phyloP scores from a whole-genome alignment of 2,329 filamentous ascomycete genomes.

The Gnomoniopsis smithogilvyi region DNA sequence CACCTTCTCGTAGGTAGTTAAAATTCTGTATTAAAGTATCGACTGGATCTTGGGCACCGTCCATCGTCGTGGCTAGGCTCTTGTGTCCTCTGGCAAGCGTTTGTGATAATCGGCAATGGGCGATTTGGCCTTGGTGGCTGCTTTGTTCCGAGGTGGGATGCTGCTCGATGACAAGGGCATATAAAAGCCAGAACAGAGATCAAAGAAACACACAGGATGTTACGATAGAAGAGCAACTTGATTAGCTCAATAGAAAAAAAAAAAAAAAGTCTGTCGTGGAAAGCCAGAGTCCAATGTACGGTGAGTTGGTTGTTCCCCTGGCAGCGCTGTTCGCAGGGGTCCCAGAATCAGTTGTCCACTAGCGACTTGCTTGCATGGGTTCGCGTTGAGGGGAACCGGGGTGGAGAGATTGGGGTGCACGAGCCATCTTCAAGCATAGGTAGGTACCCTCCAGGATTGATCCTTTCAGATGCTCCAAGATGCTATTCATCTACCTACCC shows the following conservation, averaged over 20 bases:
- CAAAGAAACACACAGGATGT: background rate
- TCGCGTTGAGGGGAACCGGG: background rate
- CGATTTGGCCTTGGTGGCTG: background rate
- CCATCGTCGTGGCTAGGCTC: constrained; percentile 6
- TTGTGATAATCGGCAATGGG: background rate
- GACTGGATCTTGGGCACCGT: constrained; percentile 8
- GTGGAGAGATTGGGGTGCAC: background rate
- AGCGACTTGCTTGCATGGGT: background rate
- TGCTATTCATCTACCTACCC: no score
- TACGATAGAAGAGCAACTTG: background rate
- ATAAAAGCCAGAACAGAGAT: background rate
- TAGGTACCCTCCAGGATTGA: no score
- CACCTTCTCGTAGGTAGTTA: constrained; percentile 14
- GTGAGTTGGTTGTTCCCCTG: constrained; percentile 4
- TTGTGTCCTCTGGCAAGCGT: background rate
- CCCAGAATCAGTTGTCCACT: background rate
- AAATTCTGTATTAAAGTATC: constrained; percentile 14
- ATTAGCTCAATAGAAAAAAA: background rate
- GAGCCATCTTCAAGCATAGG: background rate
- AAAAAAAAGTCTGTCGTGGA: background rate
- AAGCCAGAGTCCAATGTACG: constrained; percentile 1
- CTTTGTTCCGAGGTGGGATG: background rate
- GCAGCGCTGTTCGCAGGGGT: background rate
- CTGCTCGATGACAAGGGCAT: background rate
- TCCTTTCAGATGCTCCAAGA: no score